Conservation (phyloP, 2,329 filamentous ascomycete genomes). For the Aureobasidium sp. region DNA sequence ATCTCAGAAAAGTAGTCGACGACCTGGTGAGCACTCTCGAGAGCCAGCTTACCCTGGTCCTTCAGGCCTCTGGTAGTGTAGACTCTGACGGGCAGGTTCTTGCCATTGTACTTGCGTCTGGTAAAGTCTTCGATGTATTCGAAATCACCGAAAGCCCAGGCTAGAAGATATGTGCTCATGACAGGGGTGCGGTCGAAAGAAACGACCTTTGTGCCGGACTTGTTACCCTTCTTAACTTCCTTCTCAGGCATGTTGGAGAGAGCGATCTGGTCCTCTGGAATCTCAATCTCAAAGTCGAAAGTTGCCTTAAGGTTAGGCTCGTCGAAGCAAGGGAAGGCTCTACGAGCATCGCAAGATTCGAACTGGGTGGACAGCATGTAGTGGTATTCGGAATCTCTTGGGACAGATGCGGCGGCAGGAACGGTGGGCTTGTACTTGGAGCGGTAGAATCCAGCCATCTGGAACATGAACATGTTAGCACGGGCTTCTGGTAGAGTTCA, state of each 20-base stretch:
- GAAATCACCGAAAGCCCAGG: conserved; percentile 95
- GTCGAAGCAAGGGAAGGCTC: conserved; percentile 96
- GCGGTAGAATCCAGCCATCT: conserved; percentile 87
- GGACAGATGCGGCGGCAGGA: conserved; percentile 67
- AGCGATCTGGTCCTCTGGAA: conserved; percentile 80
- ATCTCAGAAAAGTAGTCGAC: conserved; percentile 96
- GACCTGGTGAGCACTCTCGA: conserved; percentile 85
- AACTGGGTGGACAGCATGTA: conserved; percentile 91
- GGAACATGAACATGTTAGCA: neutral
- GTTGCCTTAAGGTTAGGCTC: conserved; percentile 96
- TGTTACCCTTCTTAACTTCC: conserved; percentile 60
- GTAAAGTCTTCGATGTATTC: conserved; percentile 93
- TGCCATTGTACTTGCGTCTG: conserved; percentile 81
- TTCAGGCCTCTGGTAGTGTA: conserved; percentile 95
- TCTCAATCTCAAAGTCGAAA: conserved; percentile 88
- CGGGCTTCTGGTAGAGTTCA: neutral
- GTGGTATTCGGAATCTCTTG: conserved; percentile 59
- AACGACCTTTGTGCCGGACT: conserved; percentile 57
- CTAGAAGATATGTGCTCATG: conserved; percentile 85
- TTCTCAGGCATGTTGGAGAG: conserved; percentile 95
- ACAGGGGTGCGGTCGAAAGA: conserved; percentile 76
- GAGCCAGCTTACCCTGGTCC: conserved; percentile 80
- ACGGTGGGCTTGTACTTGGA: conserved; percentile 83
- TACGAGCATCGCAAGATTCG: conserved; percentile 88
- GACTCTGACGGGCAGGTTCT: conserved; percentile 84